Base-by-base conservation (phyloP, 768 basidiomycete genomes). In the Lentinula sp. region DNA sequence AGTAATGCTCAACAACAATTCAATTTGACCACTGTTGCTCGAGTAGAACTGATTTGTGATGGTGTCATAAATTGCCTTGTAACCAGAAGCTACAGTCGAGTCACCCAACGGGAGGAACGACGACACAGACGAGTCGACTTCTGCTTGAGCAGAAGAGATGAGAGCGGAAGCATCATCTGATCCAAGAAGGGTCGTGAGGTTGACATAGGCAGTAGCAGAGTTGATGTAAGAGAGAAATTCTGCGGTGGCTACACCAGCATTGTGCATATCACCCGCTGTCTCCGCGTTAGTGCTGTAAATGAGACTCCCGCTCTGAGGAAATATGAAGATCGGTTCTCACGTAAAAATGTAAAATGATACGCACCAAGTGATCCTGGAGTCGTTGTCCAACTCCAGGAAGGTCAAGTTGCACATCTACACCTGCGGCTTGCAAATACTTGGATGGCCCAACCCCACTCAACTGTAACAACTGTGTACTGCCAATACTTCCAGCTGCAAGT, bases 11-110 rank as follows among this genome's bases (percentile, higher is more conserved):
- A 75, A 66, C 41, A 90, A 71, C 20, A 89, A 72, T 70, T 90
- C 88, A 32, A 86, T 72, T 60, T 83, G 77, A 0, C 81, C 86
- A 55, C 81, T 74, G 18, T 71, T 69, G 6, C 74, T 71, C 6
- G 72, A 66, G 57, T 79, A 63, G 54, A 84, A 64, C 33, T 71
- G 73, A 57, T 79, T 70, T 1, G 75, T 71, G 4, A 73, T 79
- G 4, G 76, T 68, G 45, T 76, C 72, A 67, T 85, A 85, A 37
- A 85, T 82, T 12, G 83, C 76, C 66, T 80, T 77, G 74, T 84
- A 84, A 4, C 85, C 85, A 51, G 72, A 76, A 28, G 79, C 64
- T 58, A 87, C 82, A 23, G 76, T 72, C 1, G 73, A 54, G 60
- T 81, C 76, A 1, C 71, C 69, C 61, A 77, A 78, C 0, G 79